Evolutionary conservation across 2,329 filamentous ascomycete genomes (phyloP), one percentile per base, ranked within the genome.

Genomic region (Paecilomyces sp.): DNA sequence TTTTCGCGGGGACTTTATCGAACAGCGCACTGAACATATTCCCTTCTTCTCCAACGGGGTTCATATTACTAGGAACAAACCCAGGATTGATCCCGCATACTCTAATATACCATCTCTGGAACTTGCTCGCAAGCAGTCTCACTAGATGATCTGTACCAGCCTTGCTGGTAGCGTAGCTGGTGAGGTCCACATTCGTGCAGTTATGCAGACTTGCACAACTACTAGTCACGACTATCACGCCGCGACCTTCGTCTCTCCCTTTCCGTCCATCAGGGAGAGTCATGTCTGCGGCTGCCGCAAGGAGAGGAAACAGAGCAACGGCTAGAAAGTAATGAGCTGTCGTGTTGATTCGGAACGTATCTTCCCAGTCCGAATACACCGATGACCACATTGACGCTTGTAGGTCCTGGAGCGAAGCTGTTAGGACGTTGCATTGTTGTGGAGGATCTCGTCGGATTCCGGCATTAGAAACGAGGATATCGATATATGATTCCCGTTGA

Each of bases 171-270:
- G 80, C 80, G 61, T 83, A 83, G 63, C 77, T 80, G 4, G 79
- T 82, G 65, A 83, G 68, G 61, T 83, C 80, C 3, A 83, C 73
- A 62, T 83, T 83, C 1, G 80, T 83, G 1, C 67, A 77, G 66
- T 81, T 82, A 60, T 82, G 80, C 75, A 82, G 78, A 65, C 79
- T 81, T 2, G 80, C 80, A 63, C 80, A 83, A 2, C 77, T 80
- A 64, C 80, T 82, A 3, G 79, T 82, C 3, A 83, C 69, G 3
- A 82, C 70, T 15, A 81, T 68, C 0, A 77, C 77, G 0, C 80
- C 80, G 6, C 80, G 71, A 7, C 80, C 80, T 28, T 77, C 68
- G 30, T 70, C 75, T 58, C 66, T 64, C 2, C 70, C 75, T 57
- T 64, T 69, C 66, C 3, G 74, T 72, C 0, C 41, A 6, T 47